Evolutionary conservation across 805 yeast genomes (phyloP).

Genomic region (Spencermartinsiella europaea): DNA sequence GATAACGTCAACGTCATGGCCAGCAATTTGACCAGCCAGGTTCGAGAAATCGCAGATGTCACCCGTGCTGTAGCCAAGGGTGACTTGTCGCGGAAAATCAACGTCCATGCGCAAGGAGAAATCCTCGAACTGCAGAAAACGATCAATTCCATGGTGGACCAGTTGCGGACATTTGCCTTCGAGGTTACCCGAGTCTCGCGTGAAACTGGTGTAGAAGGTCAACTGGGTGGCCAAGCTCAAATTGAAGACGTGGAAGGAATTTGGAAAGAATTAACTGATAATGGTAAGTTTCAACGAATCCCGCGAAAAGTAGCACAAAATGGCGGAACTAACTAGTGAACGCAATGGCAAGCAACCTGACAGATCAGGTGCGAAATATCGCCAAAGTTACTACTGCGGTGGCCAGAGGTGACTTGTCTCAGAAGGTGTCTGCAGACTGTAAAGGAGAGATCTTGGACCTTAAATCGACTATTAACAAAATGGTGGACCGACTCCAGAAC

Average conservation of each 20-base stretch:
- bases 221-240: constrained; percentile 83
- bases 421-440: constrained; percentile 82
- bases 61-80: constrained; percentile 87
- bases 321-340: constrained; percentile 39
- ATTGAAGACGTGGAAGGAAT: constrained; percentile 77
- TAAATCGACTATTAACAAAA: constrained; percentile 79
- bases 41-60: constrained; percentile 84
- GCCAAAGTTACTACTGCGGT: constrained; percentile 87
- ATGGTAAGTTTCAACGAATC: constrained; percentile 24
- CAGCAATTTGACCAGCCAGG: constrained; percentile 78
- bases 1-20: constrained; percentile 92
- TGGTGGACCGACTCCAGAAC: constrained; percentile 78
- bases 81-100: constrained; percentile 74
- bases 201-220: constrained; percentile 86
- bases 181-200: constrained; percentile 84
- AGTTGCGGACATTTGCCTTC: constrained; percentile 73
- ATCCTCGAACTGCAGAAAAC: constrained; percentile 80
- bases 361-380: constrained; percentile 82
- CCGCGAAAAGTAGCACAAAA: neutral
- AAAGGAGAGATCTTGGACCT: constrained; percentile 74
- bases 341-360: constrained; percentile 83
- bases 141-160: constrained; percentile 85
- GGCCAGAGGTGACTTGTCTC: constrained; percentile 75
- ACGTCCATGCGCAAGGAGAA: constrained; percentile 90
- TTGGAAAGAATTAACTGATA: constrained; percentile 83